phyloP scores from a whole-genome alignment of 495 filamentous ascomycete species.

The Lasiosphaeria hispida region DNA sequence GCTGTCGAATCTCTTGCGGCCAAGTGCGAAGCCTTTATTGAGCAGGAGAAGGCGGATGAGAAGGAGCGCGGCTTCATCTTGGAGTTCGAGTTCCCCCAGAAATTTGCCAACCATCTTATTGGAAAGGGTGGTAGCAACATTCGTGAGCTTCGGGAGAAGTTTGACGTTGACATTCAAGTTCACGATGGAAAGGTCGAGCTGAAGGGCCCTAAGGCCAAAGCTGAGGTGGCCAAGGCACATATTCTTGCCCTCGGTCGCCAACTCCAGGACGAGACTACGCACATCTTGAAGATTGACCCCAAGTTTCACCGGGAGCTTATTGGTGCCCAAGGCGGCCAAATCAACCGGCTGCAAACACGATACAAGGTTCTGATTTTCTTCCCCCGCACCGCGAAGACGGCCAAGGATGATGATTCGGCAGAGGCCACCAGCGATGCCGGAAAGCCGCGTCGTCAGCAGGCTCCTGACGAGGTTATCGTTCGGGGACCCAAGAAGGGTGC shows the following conservation, averaged over 20 bases:
- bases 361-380: slow-evolving; percentile 95
- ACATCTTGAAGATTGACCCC: slow-evolving; percentile 81
- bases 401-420: slow-evolving; percentile 65
- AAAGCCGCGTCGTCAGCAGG: slow-evolving; percentile 68
- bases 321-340: slow-evolving; percentile 81
- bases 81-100: slow-evolving; percentile 89
- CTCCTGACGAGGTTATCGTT: slow-evolving; percentile 83
- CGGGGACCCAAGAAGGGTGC: slow-evolving; percentile 88
- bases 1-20: slow-evolving; percentile 66
- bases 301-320: slow-evolving; percentile 88
- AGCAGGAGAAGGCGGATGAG: slow-evolving; percentile 81
- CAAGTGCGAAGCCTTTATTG: slow-evolving; percentile 73
- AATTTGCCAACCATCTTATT: slow-evolving; percentile 89
- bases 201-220: slow-evolving; percentile 62
- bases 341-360: slow-evolving; percentile 84
- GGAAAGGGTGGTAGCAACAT: slow-evolving; percentile 91
- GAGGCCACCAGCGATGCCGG: slow-evolving; percentile 73
- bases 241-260: slow-evolving; percentile 74
- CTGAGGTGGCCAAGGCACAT: slow-evolving; percentile 74
- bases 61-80: slow-evolving; percentile 81
- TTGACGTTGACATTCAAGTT: slow-evolving; percentile 95
- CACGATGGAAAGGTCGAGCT: slow-evolving; percentile 66
- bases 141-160: slow-evolving; percentile 90
- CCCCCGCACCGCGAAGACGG: slow-evolving; percentile 62
- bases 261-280: slow-evolving; percentile 81